These are phyloP conservation scores for Heliocybe sulcata DNA, from an alignment of 1,284 basidiomycete species.

Conservation along the genomic window DNA sequence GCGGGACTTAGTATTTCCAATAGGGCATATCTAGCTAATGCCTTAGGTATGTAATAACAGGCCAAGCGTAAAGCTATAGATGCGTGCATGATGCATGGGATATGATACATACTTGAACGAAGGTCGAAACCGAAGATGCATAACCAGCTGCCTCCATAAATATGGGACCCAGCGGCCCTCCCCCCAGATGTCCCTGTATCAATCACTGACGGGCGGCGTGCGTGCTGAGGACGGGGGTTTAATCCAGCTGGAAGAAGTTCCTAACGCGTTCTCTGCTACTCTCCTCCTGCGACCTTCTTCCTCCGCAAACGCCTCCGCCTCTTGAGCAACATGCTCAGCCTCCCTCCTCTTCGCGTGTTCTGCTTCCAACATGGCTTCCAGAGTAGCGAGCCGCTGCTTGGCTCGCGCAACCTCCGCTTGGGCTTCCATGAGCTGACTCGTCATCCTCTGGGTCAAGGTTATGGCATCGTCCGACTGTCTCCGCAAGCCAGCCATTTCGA, in stretches of 20 bases:
- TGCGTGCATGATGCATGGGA: background rate
- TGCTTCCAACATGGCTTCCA: conserved; percentile 51
- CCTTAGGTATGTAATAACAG: too few species aligned
- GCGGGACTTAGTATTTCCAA: background rate
- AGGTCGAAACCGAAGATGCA: background rate
- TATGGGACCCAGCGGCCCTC: background rate
- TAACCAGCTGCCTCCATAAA: background rate
- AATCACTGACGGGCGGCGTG: background rate
- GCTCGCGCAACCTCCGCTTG: conserved; percentile 50
- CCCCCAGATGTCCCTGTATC: background rate
- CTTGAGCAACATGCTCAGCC: conserved; percentile 41
- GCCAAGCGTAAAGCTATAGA: background rate
- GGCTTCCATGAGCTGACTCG: conserved; percentile 56
- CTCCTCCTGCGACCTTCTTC: conserved; percentile 43
- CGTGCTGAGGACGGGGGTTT: background rate
- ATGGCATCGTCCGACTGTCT: conserved; percentile 61
- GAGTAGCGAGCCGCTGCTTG: conserved; percentile 40
- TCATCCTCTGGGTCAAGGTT: conserved; percentile 48
- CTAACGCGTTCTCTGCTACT: conserved; percentile 41
- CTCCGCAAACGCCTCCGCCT: conserved; percentile 45
- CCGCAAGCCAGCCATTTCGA: conserved; percentile 52
- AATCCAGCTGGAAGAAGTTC: background rate
- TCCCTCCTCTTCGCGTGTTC: conserved; percentile 50
- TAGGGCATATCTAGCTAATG: background rate
- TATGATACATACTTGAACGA: background rate